A percentile compares a stretch with the other conserved stretches of the same genome.
Evolutionary conservation across 1,284 basidiomycete species (phyloP).

Genomic region (Grifola frondosa): DNA sequence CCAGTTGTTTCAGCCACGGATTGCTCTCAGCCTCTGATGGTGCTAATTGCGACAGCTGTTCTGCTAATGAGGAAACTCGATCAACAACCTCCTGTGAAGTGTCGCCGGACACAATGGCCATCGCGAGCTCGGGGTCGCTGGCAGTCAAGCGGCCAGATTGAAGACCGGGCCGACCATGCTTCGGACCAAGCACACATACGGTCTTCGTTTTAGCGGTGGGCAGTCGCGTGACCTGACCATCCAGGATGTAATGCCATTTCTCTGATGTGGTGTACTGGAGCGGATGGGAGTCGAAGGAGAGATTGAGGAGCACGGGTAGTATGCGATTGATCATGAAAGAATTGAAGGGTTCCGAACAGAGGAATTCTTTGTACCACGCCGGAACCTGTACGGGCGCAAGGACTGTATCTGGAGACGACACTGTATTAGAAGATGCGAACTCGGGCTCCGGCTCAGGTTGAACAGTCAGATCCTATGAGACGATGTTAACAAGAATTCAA

Average conservation of each 20-base stretch:
- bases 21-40: conserved; percentile 34
- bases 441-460: neutral
- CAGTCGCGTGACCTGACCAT: conserved; percentile 36
- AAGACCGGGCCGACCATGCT: conserved; percentile 43
- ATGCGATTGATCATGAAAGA: conserved; percentile 61
- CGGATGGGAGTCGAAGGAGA: conserved; percentile 75
- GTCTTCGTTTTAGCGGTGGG: conserved; percentile 39
- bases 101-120: conserved; percentile 42
- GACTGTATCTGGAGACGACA: neutral
- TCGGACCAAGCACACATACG: conserved; percentile 39
- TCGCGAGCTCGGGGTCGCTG: conserved; percentile 39
- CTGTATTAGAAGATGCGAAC: neutral
- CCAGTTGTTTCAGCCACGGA: conserved; percentile 65
- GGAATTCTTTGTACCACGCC: conserved; percentile 76
- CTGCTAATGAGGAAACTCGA: conserved; percentile 41
- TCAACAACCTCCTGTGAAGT: conserved; percentile 31
- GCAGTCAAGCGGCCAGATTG: conserved; percentile 39
- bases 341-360: conserved; percentile 43
- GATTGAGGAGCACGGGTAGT: conserved; percentile 76
- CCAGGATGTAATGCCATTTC: conserved; percentile 63
- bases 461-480: neutral
- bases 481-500: no score
- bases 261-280: conserved; percentile 62
- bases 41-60: conserved; percentile 24
- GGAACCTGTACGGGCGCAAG: conserved; percentile 40